phyloP scores from a whole-genome alignment of 1,284 basidiomycete genomes.

The Hortiboletus rubellus region DNA sequence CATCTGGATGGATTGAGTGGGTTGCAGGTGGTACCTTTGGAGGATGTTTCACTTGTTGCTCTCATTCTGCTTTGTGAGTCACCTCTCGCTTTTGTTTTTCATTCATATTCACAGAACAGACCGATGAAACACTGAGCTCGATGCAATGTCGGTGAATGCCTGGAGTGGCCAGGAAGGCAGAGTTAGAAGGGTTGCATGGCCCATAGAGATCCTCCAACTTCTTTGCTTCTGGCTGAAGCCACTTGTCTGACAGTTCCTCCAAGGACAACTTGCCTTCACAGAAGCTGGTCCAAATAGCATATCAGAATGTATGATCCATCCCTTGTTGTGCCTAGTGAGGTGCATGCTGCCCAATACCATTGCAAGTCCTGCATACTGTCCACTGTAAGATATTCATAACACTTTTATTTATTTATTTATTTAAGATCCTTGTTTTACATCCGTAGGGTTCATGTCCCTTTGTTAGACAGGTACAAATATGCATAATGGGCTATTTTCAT shows the following conservation, averaged over 20 bases:
- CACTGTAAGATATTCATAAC: constrained; percentile 44
- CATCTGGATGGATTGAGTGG: constrained; percentile 24
- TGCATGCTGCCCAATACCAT: constrained; percentile 39
- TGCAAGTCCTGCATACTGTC: constrained; percentile 46
- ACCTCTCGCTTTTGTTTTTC: constrained; percentile 54
- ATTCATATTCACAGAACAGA: constrained; percentile 26
- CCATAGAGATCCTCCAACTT: constrained; percentile 40
- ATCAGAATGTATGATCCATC: constrained; percentile 38
- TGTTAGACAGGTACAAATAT: too few species aligned
- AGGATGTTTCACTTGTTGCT: constrained; percentile 40
- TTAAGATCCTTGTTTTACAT: too few species aligned
- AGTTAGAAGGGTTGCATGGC: background rate
- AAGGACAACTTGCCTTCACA: background rate
- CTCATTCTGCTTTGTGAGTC: constrained; percentile 42
- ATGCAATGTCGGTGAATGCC: too few species aligned
- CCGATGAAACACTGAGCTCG: too few species aligned
- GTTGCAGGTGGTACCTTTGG: constrained; percentile 17
- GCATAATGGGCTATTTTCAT: too few species aligned
- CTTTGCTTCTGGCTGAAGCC: constrained; percentile 42
- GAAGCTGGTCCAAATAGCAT: constrained; percentile 32
- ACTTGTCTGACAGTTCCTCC: constrained; percentile 25
- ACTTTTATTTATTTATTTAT: too few species aligned
- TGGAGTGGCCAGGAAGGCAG: too few species aligned
- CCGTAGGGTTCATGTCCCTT: too few species aligned
- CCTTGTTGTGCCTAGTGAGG: constrained; percentile 52